Conservation (phyloP, 2,329 filamentous ascomycete genomes). For the Colletotrichum somersetense region DNA sequence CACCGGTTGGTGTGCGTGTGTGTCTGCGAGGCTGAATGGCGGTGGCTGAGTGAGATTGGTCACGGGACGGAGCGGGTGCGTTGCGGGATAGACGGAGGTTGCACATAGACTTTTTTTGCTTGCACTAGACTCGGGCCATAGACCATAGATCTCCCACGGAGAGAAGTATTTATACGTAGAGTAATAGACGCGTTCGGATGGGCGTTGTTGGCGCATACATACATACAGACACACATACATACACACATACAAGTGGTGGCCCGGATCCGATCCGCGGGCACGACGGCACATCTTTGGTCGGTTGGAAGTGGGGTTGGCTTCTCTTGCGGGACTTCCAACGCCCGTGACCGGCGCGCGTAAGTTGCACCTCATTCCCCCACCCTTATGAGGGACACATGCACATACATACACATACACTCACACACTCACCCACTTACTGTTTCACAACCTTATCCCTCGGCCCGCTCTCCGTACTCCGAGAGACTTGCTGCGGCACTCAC, state of each 20-base stretch:
- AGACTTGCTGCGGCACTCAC: too few relatives aligned
- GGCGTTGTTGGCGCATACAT: background rate
- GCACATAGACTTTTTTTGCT: background rate
- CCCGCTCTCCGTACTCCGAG: too few relatives aligned
- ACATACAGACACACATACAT: too few relatives aligned
- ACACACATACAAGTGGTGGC: background rate
- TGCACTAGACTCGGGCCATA: slow-evolving; percentile 19
- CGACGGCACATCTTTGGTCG: slow-evolving; percentile 13
- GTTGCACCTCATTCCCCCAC: background rate
- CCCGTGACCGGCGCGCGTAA: background rate
- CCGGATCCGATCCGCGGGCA: slow-evolving; percentile 5
- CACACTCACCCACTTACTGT: background rate
- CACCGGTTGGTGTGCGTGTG: too few relatives aligned
- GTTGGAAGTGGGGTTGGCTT: slow-evolving; percentile 27
- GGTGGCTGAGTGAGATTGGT: background rate
- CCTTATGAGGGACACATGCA: background rate
- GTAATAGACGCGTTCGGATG: slow-evolving; percentile 14
- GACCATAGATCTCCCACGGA: slow-evolving; percentile 31
- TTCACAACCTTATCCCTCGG: background rate
- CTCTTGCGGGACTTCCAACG: background rate
- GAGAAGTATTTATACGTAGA: background rate
- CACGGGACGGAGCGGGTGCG: background rate
- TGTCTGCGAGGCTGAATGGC: background rate
- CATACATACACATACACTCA: too few relatives aligned
- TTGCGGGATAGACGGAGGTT: background rate